A percentile compares a stretch with the other conserved stretches of the same genome.
Evolutionary conservation across 768 basidiomycete genomes (phyloP).

Genomic region (Boletales sp.): DNA sequence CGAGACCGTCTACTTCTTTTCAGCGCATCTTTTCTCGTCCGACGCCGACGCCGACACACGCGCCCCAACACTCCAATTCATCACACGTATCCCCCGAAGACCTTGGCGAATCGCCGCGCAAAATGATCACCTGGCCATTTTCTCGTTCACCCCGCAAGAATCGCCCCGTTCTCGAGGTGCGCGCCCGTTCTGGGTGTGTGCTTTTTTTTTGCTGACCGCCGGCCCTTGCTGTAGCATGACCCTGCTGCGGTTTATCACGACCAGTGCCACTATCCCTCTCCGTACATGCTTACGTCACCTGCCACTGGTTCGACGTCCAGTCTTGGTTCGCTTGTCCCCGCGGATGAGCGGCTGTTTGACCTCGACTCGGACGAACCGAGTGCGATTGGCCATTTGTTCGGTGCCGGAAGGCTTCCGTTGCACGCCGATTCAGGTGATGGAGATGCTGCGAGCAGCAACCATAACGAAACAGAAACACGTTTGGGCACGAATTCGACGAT

Average conservation of each 20-base stretch:
- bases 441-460: constrained; percentile 1
- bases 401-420: background rate
- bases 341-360: constrained; percentile 22
- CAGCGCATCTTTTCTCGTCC: constrained; percentile 31
- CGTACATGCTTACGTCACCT: constrained; percentile 14
- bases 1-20: constrained; percentile 20
- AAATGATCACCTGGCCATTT: constrained; percentile 29
- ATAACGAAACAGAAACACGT: background rate
- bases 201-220: constrained; percentile 1
- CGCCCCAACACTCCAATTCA: background rate
- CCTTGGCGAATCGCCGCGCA: constrained; percentile 20
- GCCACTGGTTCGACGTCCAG: constrained; percentile 27
- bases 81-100: constrained; percentile 9
- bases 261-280: background rate
- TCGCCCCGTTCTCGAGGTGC: constrained; percentile 3
- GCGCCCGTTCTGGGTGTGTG: no score
- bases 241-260: background rate
- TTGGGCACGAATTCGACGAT: no score
- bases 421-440: constrained; percentile 7
- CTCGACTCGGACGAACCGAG: constrained; percentile 7
- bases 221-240: constrained; percentile 7
- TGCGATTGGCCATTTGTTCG: background rate
- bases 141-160: constrained; percentile 22
- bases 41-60: constrained; percentile 8
- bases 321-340: constrained; percentile 27